Evolutionary conservation across 139 green algal genomes (phyloP), one percentile per base, ranked within the genome.

Genomic region (Spirogloea muscicola): DNA sequence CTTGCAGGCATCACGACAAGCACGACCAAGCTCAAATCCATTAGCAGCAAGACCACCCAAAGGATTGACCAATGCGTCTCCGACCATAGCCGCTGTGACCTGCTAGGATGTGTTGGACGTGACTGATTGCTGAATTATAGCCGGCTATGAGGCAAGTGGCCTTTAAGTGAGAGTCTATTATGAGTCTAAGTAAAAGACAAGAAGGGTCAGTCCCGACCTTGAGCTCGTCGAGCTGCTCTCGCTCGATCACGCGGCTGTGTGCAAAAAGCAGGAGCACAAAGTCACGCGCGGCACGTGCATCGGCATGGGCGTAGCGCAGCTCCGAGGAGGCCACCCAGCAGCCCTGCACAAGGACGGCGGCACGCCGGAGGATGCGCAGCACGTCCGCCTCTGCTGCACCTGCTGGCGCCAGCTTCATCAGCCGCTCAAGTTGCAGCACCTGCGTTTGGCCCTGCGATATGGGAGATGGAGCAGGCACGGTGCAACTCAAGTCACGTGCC

Each of bases 211-310:
- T 39, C 7, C 16, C 37, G 25, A 74, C 62, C 34, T 78, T 61
- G 31, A 78, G 61, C 21, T 13, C 6, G 0, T 77, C 59, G 9
- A 77, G 37, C 10, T 62, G 21, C 33, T 55, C 61, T 0, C 21
- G 62, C 13, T 29, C 25, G n/a, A 77, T 58, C n/a, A 68, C 36
- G 37, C 69, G 16, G 33, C 36, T 21, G 3, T 70, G 25, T 10
- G 60, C 65, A 25, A 79, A 79, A 13, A 76, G 71, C 65, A 79
- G 59, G 18, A 79, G 71, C 27, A 79, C 18, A 16, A 67, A 79
- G 42, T 79, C 71, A 3, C 71, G 59, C 25, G 77, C 21, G 29
- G 62, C 21, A 2, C 6, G 25, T n/a, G n/a, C n/a, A n/a, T n/a
- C n/a, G n/a, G n/a, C n/a, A n/a, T n/a, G n/a, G n/a, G n/a, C n/a